Base-by-base conservation (phyloP, 2,329 filamentous ascomycete genomes). In the Phaeosphaeriaceae sp. region DNA sequence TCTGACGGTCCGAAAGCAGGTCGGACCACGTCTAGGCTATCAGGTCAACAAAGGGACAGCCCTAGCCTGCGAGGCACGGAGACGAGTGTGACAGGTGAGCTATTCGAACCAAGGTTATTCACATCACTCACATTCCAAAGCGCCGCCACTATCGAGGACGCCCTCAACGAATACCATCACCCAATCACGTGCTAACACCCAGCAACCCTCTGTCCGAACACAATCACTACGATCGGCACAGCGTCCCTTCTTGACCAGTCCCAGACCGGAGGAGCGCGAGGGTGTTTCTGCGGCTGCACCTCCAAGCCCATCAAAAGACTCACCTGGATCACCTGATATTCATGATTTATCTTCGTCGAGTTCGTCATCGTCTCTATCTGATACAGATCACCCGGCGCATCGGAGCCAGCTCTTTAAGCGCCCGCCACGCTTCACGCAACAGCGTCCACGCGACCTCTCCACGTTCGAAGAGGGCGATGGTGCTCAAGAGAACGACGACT, bases 21-120 rank as follows among this genome's bases (percentile, higher is more conserved):
- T 19, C 77, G 82, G 59, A 79, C 82, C 7, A 78, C 83, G 1
- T 88, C 87, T 2, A 80, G 85, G 1, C 73, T 88, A 19, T 87
- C 86, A 9, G 74, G 84, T n/a, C 83, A 85, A n/a, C 69, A 67
- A 25, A 84, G 81, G 64, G 87, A 89, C 56, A 84, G 83, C n/a
- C 84, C 85, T 2, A 71, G 83, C 51, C 77, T 82, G 10, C 80
- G 81, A 45, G 82, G 78, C 42, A 82, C 77, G 56, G 86, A 87
- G 21, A 74, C 68, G 5, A 81, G 76, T 47, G 71, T 27, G 7
- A 73, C 82, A 7, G 80, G 78, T 33, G 83, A 45, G 56, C 49
- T 19, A 20, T 20, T 27, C 25, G 11, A 47, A 20, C 41, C 20
- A 24, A 27, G 51, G n/a, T 27, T 15, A 27, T 41, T 10, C 1